Conservation (phyloP, 495 filamentous ascomycete genomes). For the Xylaria acuta region DNA sequence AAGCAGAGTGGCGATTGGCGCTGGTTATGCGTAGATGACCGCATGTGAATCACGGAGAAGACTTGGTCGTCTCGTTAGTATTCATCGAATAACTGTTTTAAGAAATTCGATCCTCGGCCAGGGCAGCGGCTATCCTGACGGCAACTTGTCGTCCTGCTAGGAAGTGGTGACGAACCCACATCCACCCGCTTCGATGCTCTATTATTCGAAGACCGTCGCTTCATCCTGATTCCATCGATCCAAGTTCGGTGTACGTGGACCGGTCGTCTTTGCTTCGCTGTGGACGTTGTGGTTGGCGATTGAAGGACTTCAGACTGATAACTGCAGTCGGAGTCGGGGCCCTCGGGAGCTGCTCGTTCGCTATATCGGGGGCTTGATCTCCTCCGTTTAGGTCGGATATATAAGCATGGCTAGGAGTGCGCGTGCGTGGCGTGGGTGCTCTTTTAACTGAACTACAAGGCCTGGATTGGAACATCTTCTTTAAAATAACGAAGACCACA, state of each 20-base stretch:
- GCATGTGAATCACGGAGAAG: neutral
- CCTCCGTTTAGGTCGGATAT: conserved; percentile 8
- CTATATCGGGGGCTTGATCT: neutral
- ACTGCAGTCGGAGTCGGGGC: neutral
- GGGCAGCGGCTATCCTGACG: neutral
- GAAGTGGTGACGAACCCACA: neutral
- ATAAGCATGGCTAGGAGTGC: conserved; percentile 19
- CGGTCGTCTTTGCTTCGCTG: neutral
- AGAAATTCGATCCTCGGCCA: neutral
- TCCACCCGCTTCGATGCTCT: neutral
- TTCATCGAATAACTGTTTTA: neutral
- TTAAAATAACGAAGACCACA: conserved; percentile 18
- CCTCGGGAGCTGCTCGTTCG: neutral
- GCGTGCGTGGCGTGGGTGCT: neutral
- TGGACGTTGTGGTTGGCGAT: neutral
- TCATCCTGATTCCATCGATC: conserved; percentile 18
- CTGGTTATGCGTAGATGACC: neutral
- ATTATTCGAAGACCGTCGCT: neutral
- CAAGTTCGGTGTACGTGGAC: conserved; percentile 11
- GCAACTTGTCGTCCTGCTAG: neutral
- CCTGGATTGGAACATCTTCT: neutral
- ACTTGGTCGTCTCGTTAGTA: neutral
- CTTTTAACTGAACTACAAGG: neutral
- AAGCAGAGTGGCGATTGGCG: neutral
- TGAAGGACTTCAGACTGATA: conserved; percentile 4